phyloP scores from a whole-genome alignment of 306 rosid species.

The Glycine tomentella region DNA sequence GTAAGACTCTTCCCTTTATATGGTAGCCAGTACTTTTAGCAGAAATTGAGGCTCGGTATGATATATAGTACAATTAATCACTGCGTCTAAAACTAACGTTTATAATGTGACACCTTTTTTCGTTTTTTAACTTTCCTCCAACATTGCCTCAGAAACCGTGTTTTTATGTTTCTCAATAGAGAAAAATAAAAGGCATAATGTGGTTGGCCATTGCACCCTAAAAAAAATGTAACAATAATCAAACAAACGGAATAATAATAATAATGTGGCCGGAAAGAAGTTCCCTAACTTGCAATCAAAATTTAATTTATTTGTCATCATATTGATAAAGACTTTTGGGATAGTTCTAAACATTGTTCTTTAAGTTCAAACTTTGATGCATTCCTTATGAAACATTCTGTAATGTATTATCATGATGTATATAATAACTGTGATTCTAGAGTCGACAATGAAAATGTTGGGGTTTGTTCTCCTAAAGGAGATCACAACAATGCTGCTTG shows the following conservation, averaged over 20 bases:
- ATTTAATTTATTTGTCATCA: background rate
- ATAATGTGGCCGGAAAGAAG: slow-evolving; percentile 6
- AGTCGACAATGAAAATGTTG: slow-evolving; percentile 39
- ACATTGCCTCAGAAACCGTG: slow-evolving; percentile 12
- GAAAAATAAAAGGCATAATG: slow-evolving; percentile 19
- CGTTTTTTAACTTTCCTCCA: background rate
- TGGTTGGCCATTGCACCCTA: slow-evolving; percentile 27
- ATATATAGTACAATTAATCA: slow-evolving; percentile 20
- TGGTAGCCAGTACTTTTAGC: slow-evolving; percentile 27
- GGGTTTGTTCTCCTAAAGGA: slow-evolving; percentile 41
- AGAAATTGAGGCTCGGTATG: slow-evolving; percentile 13
- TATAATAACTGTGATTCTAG: background rate
- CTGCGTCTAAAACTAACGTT: slow-evolving; percentile 22
- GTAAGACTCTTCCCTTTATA: slow-evolving; percentile 27
- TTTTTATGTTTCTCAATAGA: slow-evolving; percentile 5
- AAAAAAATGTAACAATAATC: slow-evolving; percentile 10
- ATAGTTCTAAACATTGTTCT: background rate
- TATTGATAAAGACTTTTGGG: background rate
- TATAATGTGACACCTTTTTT: background rate
- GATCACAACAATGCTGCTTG: slow-evolving; percentile 42
- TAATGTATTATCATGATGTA: slow-evolving; percentile 3
- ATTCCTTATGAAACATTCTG: slow-evolving; percentile 6
- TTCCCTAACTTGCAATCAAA: slow-evolving; percentile 35
- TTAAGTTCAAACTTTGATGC: slow-evolving; percentile 37
- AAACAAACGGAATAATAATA: slow-evolving; percentile 5